phyloP scores from a whole-genome alignment of 495 filamentous ascomycete species.

The Gamarada debralockiae region DNA sequence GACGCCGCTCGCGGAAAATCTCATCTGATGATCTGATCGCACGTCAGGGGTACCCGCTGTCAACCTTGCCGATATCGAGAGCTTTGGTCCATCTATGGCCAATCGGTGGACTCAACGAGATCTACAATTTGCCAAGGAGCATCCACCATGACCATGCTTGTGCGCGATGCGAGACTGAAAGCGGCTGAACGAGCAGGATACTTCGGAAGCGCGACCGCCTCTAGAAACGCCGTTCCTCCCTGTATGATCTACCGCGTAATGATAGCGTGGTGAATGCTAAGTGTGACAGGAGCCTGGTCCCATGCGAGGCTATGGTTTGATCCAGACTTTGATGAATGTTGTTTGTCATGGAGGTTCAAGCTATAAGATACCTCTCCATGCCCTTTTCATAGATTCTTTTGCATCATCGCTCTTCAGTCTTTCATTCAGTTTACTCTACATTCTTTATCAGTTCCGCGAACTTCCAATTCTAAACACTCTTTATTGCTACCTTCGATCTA shows the following conservation, averaged over 20 bases:
- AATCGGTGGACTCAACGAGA: conserved; percentile 1
- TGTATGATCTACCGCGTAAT: conserved; percentile 22
- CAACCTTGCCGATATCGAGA: not conserved
- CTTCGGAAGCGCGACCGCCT: conserved; percentile 8
- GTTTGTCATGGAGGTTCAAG: conserved; percentile 12
- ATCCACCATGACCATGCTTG: not conserved
- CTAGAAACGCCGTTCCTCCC: conserved; percentile 14
- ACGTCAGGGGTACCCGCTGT: not conserved
- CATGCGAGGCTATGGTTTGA: conserved; percentile 16
- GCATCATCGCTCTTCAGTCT: conserved; percentile 22
- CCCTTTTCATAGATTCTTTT: conserved; percentile 7
- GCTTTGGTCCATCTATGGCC: not conserved
- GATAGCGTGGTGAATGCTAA: conserved; percentile 1
- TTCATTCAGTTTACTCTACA: conserved; percentile 19
- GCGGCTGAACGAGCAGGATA: not conserved
- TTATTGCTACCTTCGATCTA: conserved; percentile 22
- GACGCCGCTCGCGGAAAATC: not conserved
- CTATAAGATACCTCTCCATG: conserved; percentile 10
- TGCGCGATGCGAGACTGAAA: not conserved
- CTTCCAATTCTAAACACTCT: conserved; percentile 17
- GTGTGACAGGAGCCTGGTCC: conserved; percentile 16
- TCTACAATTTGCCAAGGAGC: not conserved
- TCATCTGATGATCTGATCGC: not conserved
- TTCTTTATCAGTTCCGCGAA: conserved; percentile 20
- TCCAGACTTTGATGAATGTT: not conserved